Percentiles rank a stretch among this genome's conserved stretches.
Conservation (phyloP, 805 yeast genomes). For the Candida ortonii region DNA sequence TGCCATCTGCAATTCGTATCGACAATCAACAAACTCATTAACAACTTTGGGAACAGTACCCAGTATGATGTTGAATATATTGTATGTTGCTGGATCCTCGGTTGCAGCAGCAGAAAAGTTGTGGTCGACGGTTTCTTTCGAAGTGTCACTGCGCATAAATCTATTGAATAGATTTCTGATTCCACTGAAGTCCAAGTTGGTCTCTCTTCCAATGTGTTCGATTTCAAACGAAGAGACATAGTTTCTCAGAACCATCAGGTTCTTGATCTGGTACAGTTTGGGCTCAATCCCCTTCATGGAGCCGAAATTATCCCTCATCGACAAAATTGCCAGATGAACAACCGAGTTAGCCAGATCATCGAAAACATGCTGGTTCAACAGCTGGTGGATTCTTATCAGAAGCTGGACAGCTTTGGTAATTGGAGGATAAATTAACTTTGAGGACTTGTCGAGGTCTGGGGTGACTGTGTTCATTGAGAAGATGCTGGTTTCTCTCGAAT, state of each 20-base stretch:
- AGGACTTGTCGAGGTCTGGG: conserved; percentile 7
- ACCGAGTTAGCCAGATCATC: conserved; percentile 87
- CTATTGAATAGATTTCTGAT: conserved; percentile 43
- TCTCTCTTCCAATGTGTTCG: conserved; percentile 67
- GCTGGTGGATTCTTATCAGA: conserved; percentile 73
- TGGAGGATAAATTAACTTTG: conserved; percentile 55
- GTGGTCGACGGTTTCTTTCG: conserved; percentile 20
- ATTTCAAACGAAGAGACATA: conserved; percentile 77
- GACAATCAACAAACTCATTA: conserved; percentile 77
- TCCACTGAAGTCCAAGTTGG: conserved; percentile 79
- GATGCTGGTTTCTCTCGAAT: conserved; percentile 16
- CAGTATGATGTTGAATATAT: conserved; percentile 29
- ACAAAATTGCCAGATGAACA: conserved; percentile 69
- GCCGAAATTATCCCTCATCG: conserved; percentile 55
- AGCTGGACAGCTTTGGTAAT: conserved; percentile 64
- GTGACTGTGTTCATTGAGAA: conserved; percentile 10
- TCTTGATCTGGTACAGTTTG: conserved; percentile 65
- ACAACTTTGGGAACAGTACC: conserved; percentile 78
- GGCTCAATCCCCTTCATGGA: conserved; percentile 54
- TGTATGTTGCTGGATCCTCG: conserved; percentile 7
- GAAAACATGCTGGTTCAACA: conserved; percentile 73
- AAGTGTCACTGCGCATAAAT: conserved; percentile 30
- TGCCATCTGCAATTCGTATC: conserved; percentile 66
- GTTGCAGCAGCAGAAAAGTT: conserved; percentile 18
- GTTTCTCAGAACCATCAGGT: conserved; percentile 64